phyloP scores from a whole-genome alignment of 2,329 filamentous ascomycete genomes.

The Incumbomyces lentus region DNA sequence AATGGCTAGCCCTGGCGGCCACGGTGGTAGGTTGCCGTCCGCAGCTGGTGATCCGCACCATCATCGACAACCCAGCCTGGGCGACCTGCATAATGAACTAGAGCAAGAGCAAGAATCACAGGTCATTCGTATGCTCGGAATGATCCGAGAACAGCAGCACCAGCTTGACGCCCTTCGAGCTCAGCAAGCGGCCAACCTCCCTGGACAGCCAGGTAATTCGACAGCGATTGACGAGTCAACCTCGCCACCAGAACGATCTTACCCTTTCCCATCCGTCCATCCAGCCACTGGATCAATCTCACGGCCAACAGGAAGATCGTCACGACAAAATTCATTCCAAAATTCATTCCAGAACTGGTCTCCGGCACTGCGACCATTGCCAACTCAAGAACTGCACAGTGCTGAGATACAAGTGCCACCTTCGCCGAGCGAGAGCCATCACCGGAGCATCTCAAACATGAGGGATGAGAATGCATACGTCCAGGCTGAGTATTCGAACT shows the following conservation, averaged over 20 bases:
- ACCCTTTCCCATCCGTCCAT: conserved; percentile 28
- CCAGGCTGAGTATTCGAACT: conserved; percentile 37
- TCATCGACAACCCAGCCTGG: conserved; percentile 37
- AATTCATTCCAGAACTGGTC: conserved; percentile 28
- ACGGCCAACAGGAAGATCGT: conserved; percentile 26
- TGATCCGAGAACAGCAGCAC: conserved; percentile 38
- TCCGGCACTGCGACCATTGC: conserved; percentile 27
- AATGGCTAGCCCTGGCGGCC: conserved; percentile 34
- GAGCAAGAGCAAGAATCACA: conserved; percentile 44
- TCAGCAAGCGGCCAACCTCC: conserved; percentile 5
- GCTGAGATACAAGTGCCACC: conserved; percentile 17
- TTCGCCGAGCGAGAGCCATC: conserved; percentile 18
- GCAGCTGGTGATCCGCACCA: conserved; percentile 38
- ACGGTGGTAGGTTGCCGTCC: conserved; percentile 32
- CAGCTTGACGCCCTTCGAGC: conserved; percentile 33
- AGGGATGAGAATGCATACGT: conserved; percentile 38
- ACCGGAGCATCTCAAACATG: conserved; percentile 15
- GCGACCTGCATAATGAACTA: conserved; percentile 41
- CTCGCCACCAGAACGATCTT: conserved; percentile 33
- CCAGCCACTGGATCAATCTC: conserved; percentile 24
- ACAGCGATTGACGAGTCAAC: conserved; percentile 30
- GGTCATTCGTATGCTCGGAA: conserved; percentile 41
- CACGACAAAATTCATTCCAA: conserved; percentile 19
- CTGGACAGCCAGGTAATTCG: conserved; percentile 12
- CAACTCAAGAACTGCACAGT: conserved; percentile 11